Evolutionary conservation across 2,329 filamentous ascomycete genomes (phyloP).

Genomic region (Nannizziopsis arthrosporioides): DNA sequence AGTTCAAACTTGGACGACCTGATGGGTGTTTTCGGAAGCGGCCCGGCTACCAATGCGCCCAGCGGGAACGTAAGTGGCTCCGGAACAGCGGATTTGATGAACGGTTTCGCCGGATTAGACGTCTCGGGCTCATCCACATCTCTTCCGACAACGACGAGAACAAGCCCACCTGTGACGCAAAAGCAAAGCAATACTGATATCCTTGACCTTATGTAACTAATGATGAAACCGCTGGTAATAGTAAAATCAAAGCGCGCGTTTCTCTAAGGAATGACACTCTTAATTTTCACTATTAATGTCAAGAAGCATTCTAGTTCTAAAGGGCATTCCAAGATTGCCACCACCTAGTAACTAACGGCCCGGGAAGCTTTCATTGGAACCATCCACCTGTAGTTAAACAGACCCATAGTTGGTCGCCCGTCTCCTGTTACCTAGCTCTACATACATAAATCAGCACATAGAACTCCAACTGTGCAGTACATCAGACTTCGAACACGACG

Average conservation of each 20-base stretch:
- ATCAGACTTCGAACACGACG: too few relatives aligned
- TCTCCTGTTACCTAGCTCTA: neutral
- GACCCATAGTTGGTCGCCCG: neutral
- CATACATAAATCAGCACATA: too few relatives aligned
- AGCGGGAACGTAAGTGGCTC: conserved; percentile 16
- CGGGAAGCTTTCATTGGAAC: too few relatives aligned
- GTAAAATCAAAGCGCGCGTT: neutral
- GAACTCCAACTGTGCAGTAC: too few relatives aligned
- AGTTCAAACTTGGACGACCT: conserved; percentile 68
- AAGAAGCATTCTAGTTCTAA: too few relatives aligned
- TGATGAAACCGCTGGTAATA: neutral
- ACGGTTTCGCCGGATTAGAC: conserved; percentile 73
- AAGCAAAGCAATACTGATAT: conserved; percentile 47
- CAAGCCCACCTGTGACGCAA: conserved; percentile 9
- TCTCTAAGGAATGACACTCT: neutral
- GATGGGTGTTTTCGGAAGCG: conserved; percentile 55
- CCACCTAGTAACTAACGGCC: too few relatives aligned
- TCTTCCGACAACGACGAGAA: conserved; percentile 17
- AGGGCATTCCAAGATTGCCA: too few relatives aligned
- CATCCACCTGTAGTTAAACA: neutral
- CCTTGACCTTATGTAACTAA: conserved; percentile 45
- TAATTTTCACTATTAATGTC: too few relatives aligned
- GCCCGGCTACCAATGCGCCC: conserved; percentile 22
- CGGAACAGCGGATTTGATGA: conserved; percentile 50
- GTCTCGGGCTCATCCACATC: conserved; percentile 44